Base-by-base conservation (phyloP, 2,329 filamentous ascomycete species). In the Cercospora janseana region DNA sequence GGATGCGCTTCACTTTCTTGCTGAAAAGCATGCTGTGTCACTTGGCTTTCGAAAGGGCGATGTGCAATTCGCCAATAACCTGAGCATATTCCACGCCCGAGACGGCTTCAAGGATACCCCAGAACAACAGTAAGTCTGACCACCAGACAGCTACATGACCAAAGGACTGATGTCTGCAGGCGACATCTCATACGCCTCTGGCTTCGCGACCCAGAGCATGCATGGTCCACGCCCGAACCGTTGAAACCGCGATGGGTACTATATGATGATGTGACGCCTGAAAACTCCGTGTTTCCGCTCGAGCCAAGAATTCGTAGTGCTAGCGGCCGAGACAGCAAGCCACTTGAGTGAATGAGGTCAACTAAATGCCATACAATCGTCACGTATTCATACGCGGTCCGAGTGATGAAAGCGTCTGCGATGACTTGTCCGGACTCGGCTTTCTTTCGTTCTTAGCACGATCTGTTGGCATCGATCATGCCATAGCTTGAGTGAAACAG, bases 211-310 rank as follows among this genome's bases (percentile, higher is more conserved):
- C 68, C 70, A 3, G 73, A 76, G 49, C 60, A 71, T 56, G 70
- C 69, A 2, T 78, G 75, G 75, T 54, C 67, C 8, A 75, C 68
- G 1, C 75, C 74, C 0, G 59, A 59, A 12, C 58, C 59, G 4
- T 57, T 77, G 23, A 52, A 63, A 40, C 65, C 63, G 4, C 68
- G 75, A 6, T 85, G 79, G 78, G 70, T 74, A 15, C 66, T 84
- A 0, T 85, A 81, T 56, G 69, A 72, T 1, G 75, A 70, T 3
- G 72, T 82, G 3, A 74, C 67, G 2, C 67, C 74, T 0, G 78
- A 81, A 54, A 74, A 70, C 8, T 70, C 78, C 27, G 74, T 81
- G 0, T 79, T 83, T 46, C 80, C 80, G 0, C 66, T 82, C 2
- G 77, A 84, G 60, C 77, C 79, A n/a, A 68, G 65, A 16, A 70